A percentile compares a stretch with the other conserved stretches of the same genome.
Evolutionary conservation across 164 flowering plant species (phyloP).

Genomic region (Vitis rupestris): DNA sequence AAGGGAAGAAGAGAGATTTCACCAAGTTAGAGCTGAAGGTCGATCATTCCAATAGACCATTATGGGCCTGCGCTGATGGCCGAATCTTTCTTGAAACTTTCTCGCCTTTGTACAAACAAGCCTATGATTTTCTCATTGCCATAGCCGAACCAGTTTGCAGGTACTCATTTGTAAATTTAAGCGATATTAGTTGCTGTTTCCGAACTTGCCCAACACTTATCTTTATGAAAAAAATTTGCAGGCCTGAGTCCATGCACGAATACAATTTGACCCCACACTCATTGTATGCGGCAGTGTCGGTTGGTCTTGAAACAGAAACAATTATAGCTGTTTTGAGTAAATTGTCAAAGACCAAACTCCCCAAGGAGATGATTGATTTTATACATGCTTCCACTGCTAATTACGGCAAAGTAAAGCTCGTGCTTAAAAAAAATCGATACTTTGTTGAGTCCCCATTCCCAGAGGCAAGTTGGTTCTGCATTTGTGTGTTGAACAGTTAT

Average conservation of each 20-base stretch:
- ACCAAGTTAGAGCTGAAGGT: constrained; percentile 81
- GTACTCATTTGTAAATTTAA: constrained; percentile 28
- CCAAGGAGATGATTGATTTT: constrained; percentile 56
- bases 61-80: constrained; percentile 98
- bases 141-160: constrained; percentile 99
- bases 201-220: background rate
- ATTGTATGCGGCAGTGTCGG: constrained; percentile 92
- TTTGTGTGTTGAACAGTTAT: background rate
- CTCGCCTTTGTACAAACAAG: constrained; percentile 88
- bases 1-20: constrained; percentile 75
- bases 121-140: constrained; percentile 95
- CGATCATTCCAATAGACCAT: constrained; percentile 84
- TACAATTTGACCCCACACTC: constrained; percentile 90
- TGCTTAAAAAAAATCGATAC: constrained; percentile 92
- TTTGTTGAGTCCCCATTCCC: constrained; percentile 92
- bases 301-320: constrained; percentile 93
- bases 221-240: constrained; percentile 13
- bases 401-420: constrained; percentile 98
- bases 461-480: constrained; percentile 50
- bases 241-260: constrained; percentile 94
- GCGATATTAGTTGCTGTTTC: background rate
- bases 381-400: constrained; percentile 84
- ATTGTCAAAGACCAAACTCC: constrained; percentile 39
- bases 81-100: constrained; percentile 91
- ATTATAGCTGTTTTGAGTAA: constrained; percentile 35